Evolutionary conservation across 768 basidiomycete genomes (phyloP).

Genomic region (Rubroboletus pulcherrimus): DNA sequence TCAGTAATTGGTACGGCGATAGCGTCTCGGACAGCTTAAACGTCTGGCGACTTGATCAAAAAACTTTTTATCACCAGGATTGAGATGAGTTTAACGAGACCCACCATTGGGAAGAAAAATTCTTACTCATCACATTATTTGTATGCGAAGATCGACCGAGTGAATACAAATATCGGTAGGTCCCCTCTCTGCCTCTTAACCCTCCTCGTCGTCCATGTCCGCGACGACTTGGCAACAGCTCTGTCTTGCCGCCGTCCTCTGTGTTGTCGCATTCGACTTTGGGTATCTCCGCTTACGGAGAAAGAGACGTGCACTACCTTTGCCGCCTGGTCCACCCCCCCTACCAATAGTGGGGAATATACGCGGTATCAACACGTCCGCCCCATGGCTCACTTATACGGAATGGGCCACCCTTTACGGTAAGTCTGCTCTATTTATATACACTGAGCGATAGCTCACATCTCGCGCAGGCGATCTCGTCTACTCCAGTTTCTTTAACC

Average conservation of each 20-base stretch:
- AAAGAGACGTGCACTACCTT: conserved; percentile 4
- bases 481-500: conserved; percentile 23
- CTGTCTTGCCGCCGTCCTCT: conserved; percentile 11
- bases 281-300: not conserved
- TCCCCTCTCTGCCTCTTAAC: no score
- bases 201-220: not conserved
- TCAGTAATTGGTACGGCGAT: not conserved
- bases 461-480: conserved; percentile 23
- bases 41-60: not conserved
- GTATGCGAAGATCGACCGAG: not conserved
- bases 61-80: not conserved
- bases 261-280: conserved; percentile 2
- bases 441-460: not conserved
- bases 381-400: conserved; percentile 21
- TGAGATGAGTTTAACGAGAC: not conserved
- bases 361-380: conserved; percentile 4
- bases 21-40: not conserved
- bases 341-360: conserved; percentile 22
- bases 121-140: not conserved
- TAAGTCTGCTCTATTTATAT: not conserved
- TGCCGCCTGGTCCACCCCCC: conserved; percentile 21
- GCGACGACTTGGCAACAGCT: conserved; percentile 8
- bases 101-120: not conserved
- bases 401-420: conserved; percentile 20
- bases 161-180: conserved; percentile 3